These are phyloP conservation scores for Candida sanyaensis DNA, from an alignment of 1,139 yeast species.

Conservation along the genomic window DNA sequence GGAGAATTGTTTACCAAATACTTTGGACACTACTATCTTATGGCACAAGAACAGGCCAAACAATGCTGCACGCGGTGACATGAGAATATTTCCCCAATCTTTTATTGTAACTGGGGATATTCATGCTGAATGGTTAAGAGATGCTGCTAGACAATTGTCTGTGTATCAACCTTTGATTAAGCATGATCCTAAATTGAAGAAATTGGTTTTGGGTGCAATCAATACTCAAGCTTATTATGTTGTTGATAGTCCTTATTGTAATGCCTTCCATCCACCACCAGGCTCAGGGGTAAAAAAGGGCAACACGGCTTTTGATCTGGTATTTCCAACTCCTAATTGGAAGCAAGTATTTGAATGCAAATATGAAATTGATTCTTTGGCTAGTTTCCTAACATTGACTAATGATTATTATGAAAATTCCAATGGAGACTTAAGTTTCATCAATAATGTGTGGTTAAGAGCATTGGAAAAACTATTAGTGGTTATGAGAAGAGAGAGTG, in stretches of 20 bases:
- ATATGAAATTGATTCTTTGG: slow-evolving; percentile 84
- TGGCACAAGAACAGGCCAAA: slow-evolving; percentile 50
- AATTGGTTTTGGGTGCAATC: slow-evolving; percentile 74
- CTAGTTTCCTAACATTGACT: slow-evolving; percentile 73
- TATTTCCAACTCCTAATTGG: slow-evolving; percentile 72
- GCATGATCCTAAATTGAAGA: slow-evolving; percentile 50
- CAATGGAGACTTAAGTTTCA: slow-evolving; percentile 51
- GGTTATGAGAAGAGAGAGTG: slow-evolving; percentile 61
- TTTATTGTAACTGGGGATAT: slow-evolving; percentile 90
- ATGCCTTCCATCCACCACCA: slow-evolving; percentile 87
- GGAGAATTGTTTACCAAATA: slow-evolving; percentile 85
- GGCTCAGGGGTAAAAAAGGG: slow-evolving; percentile 55
- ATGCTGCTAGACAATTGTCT: slow-evolving; percentile 80
- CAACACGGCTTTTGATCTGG: slow-evolving; percentile 62
- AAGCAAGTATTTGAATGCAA: slow-evolving; percentile 81
- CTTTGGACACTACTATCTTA: slow-evolving; percentile 81
- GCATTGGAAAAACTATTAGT: slow-evolving; percentile 58
- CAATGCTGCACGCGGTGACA: slow-evolving; percentile 10
- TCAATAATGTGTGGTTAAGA: slow-evolving; percentile 55
- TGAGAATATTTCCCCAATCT: slow-evolving; percentile 24
- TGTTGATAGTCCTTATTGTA: slow-evolving; percentile 72
- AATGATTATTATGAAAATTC: slow-evolving; percentile 66
- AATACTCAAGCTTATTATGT: slow-evolving; percentile 73
- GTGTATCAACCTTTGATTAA: slow-evolving; percentile 67
- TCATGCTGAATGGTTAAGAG: slow-evolving; percentile 89